These are phyloP conservation scores for Phalaenopsis aphrodite DNA, from an alignment of 106 monocot species.

Conservation along the genomic window DNA sequence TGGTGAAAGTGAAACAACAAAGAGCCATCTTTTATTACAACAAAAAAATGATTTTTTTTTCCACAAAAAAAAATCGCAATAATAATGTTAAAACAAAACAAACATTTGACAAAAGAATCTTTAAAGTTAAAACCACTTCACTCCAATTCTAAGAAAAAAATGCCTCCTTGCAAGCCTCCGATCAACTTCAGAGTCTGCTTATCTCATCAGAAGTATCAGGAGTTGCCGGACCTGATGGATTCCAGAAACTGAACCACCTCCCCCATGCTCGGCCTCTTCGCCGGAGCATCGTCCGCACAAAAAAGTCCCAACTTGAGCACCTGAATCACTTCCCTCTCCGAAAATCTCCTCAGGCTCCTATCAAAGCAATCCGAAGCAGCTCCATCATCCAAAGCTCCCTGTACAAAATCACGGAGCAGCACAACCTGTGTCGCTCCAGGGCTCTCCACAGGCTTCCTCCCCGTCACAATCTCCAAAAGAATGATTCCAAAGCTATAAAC, in stretches of 20 bases:
- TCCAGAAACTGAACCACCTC: slow-evolving; percentile 96
- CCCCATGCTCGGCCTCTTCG: slow-evolving; percentile 78
- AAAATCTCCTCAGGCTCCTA: slow-evolving; percentile 39
- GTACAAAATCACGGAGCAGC: slow-evolving; percentile 62
- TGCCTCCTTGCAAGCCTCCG: no score
- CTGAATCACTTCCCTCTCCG: slow-evolving; percentile 74
- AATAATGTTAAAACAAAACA: not conserved
- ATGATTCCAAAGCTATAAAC: slow-evolving; percentile 94
- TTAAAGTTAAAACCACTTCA: not conserved
- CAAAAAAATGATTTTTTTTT: not conserved
- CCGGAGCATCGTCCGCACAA: slow-evolving; percentile 59
- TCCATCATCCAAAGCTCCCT: slow-evolving; percentile 60
- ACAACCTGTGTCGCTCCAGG: slow-evolving; percentile 46
- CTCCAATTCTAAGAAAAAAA: no score
- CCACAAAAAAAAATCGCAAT: not conserved
- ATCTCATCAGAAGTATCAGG: slow-evolving; percentile 12
- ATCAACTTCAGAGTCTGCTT: not conserved
- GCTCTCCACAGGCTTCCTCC: slow-evolving; percentile 80
- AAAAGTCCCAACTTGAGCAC: slow-evolving; percentile 89
- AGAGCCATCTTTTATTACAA: not conserved
- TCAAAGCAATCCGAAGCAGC: slow-evolving; percentile 66
- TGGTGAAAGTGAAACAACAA: not conserved
- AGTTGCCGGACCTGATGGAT: slow-evolving; percentile 43
- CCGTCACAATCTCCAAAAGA: slow-evolving; percentile 79
- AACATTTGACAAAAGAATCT: slow-evolving; percentile 1